Evolutionary conservation across 768 basidiomycete species (phyloP).

Genomic region (Hericium erinaceus): DNA sequence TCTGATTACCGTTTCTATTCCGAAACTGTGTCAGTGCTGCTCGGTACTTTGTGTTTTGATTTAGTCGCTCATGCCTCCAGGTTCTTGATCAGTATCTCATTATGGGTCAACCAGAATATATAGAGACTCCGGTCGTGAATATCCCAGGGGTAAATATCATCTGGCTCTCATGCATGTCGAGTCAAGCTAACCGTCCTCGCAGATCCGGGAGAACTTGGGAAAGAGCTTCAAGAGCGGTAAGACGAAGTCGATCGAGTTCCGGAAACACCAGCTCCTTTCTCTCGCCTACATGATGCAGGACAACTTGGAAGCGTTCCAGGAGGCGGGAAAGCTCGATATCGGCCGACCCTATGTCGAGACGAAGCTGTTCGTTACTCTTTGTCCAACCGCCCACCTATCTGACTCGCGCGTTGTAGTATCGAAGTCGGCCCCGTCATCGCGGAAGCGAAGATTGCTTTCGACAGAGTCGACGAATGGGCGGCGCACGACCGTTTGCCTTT

Average conservation of each 20-base stretch:
- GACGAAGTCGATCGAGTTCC: constrained; percentile 48
- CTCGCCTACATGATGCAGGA: constrained; percentile 66
- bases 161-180: not conserved
- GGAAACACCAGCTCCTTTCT: constrained; percentile 66
- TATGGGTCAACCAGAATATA: not conserved
- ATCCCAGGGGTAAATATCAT: constrained; percentile 15
- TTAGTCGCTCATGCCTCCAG: too few relatives aligned
- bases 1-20: too few relatives aligned
- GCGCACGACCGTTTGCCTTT: constrained; percentile 51
- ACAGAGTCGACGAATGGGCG: constrained; percentile 66
- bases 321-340: constrained; percentile 50
- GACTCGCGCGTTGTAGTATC: constrained; percentile 42
- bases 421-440: constrained; percentile 46
- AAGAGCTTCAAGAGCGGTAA: constrained; percentile 55
- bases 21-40: too few relatives aligned
- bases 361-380: constrained; percentile 31
- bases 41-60: too few relatives aligned
- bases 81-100: not conserved
- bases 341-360: constrained; percentile 53
- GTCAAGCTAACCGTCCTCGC: constrained; percentile 25
- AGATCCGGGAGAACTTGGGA: constrained; percentile 51
- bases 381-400: not conserved
- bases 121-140: constrained; percentile 16
- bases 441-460: constrained; percentile 40
- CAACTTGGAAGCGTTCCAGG: constrained; percentile 49